These are phyloP conservation scores for Venturia pyrina DNA, from an alignment of 2,329 filamentous ascomycete species.

Conservation along the genomic window DNA sequence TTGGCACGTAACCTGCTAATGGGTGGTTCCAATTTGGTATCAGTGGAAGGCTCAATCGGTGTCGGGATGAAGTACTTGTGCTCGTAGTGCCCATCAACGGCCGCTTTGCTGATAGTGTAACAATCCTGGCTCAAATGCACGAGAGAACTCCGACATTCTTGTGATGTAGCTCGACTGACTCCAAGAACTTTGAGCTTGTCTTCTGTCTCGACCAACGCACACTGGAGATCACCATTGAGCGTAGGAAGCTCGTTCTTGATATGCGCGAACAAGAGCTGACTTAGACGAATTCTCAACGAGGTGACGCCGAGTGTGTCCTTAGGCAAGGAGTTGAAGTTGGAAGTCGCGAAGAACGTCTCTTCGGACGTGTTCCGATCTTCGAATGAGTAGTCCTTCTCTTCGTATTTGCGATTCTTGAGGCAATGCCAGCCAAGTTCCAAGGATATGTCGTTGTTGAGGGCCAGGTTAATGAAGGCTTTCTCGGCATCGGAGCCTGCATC, in stretches of 20 bases:
- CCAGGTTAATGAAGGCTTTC: conserved; percentile 19
- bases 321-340: conserved; percentile 11
- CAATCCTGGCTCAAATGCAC: conserved; percentile 30
- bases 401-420: conserved; percentile 16
- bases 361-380: conserved; percentile 32
- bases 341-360: conserved; percentile 24
- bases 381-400: conserved; percentile 26
- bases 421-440: conserved; percentile 25
- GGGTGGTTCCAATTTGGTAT: conserved; percentile 16
- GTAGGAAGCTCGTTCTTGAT: conserved; percentile 17
- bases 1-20: conserved; percentile 43
- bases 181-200: not conserved
- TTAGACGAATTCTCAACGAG: conserved; percentile 6
- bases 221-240: conserved; percentile 37
- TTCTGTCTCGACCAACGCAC: not conserved
- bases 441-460: conserved; percentile 10
- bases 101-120: conserved; percentile 25
- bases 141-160: conserved; percentile 28
- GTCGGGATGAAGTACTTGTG: conserved; percentile 23
- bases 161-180: conserved; percentile 20
- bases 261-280: conserved; percentile 33
- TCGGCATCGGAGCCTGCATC: conserved; percentile 27
- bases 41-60: conserved; percentile 15
- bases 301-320: conserved; percentile 2
- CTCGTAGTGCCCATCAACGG: conserved; percentile 27